Evolutionary conservation across 2,329 filamentous ascomycete genomes (phyloP).

Genomic region (Ophidiomyces ophidiicola): DNA sequence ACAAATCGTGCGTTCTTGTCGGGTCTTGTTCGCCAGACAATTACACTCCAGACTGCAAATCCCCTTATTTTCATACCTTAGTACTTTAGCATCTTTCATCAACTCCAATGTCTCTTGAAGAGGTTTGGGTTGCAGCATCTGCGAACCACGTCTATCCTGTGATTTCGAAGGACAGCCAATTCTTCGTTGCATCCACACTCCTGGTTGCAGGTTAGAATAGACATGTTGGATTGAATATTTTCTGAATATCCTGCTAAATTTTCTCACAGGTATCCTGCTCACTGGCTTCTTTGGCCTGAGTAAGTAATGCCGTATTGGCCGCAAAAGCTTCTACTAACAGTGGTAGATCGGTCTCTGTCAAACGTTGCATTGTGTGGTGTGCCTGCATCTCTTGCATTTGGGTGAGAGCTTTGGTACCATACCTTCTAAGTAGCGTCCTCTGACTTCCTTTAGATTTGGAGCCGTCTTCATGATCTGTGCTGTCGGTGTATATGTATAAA

Average conservation of each 20-base stretch:
- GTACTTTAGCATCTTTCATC: not conserved
- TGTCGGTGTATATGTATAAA: slow-evolving; percentile 90
- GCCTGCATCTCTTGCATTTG: slow-evolving; percentile 78
- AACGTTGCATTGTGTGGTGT: slow-evolving; percentile 68
- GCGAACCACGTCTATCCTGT: slow-evolving; percentile 71
- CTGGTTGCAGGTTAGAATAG: slow-evolving; percentile 49
- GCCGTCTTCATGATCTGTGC: slow-evolving; percentile 98
- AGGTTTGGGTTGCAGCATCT: slow-evolving; percentile 88
- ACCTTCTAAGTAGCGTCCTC: slow-evolving; percentile 9
- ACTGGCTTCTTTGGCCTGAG: slow-evolving; percentile 76
- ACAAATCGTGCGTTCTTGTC: too few relatives aligned
- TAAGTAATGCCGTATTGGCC: slow-evolving; percentile 35
- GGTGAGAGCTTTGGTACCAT: slow-evolving; percentile 47
- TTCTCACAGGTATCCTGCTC: slow-evolving; percentile 47
- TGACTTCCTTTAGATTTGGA: slow-evolving; percentile 54
- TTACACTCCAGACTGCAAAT: too few relatives aligned
- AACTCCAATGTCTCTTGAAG: slow-evolving; percentile 53
- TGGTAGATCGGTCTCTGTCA: slow-evolving; percentile 63
- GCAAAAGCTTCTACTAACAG: slow-evolving; percentile 9
- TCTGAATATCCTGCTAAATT: slow-evolving; percentile 1
- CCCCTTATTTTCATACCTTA: too few relatives aligned
- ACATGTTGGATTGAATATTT: not conserved
- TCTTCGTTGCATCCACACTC: slow-evolving; percentile 65
- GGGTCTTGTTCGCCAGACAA: too few relatives aligned
- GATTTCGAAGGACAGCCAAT: slow-evolving; percentile 72